A percentile compares a stretch with the other conserved stretches of the same genome.
Conservation (phyloP, 805 yeast species). For the Candida saitoana region DNA sequence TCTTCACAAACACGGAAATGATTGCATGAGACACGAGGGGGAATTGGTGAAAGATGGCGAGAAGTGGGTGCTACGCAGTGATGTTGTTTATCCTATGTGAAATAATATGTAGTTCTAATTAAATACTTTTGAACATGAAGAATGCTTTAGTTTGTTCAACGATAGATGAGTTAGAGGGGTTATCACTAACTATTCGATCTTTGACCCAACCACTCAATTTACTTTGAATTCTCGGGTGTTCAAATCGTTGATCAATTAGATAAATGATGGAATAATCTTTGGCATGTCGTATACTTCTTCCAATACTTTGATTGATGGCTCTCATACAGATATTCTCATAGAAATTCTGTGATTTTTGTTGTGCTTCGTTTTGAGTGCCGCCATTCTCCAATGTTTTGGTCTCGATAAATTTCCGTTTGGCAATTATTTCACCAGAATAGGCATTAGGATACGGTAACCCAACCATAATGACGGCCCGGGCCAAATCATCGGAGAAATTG, state of each 20-base stretch:
- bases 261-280: constrained; percentile 76
- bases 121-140: constrained; percentile 16
- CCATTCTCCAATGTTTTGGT: constrained; percentile 45
- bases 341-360: constrained; percentile 47
- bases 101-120: constrained; percentile 2
- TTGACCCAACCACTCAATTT: constrained; percentile 75
- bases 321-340: constrained; percentile 87
- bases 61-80: constrained; percentile 63
- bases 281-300: constrained; percentile 83
- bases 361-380: constrained; percentile 43
- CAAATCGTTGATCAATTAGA: constrained; percentile 65
- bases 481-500: constrained; percentile 82
- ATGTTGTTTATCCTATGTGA: constrained; percentile 34
- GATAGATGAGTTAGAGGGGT: constrained; percentile 9
- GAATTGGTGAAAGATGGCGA: constrained; percentile 47
- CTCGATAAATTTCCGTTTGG: constrained; percentile 65
- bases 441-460: constrained; percentile 90
- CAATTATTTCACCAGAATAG: constrained; percentile 73
- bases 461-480: constrained; percentile 79
- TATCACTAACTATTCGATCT: constrained; percentile 16
- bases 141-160: constrained; percentile 25
- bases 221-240: constrained; percentile 38
- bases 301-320: constrained; percentile 88
- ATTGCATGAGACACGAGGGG: constrained; percentile 59
- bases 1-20: constrained; percentile 63